Evolutionary conservation across 306 rosid genomes (phyloP), one percentile per base, ranked within the genome.

Genomic region (Alnus rubra): DNA sequence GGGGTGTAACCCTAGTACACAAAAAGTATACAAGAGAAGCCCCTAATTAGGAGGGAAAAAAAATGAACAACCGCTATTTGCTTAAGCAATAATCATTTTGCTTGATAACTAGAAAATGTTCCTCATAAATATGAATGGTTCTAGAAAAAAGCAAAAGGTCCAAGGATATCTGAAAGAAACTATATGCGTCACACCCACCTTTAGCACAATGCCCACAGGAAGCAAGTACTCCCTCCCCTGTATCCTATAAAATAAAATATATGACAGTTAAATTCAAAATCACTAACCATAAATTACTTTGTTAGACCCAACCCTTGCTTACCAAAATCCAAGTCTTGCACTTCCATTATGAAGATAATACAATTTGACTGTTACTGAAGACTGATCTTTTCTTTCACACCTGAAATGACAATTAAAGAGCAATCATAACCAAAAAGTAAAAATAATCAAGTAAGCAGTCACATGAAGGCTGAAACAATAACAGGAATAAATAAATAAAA

Each of bases 281-380:
- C 67, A 78, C 19, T 69, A 86, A n/a, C 79, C 64, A 68, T 59
- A 80, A 48, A n/a, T 12, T 39, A 45, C 63, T 79, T 51, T 53
- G 14, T 15, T 71, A 63, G 78, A 80, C 71, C 65, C 63, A 85
- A 76, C 60, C 78, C 64, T 33, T 77, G 69, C 92, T 85, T 89
- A 95, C 98, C 98, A 95, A 84, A 92, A 87, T 80, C 98, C 97
- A 71, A 95, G 82, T 76, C 98, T 91, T 73, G 98, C 98, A 77
- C 98, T 95, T 79, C 96, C 98, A 70, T 84, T 92, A 51, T 84
- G 87, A 86, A 95, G 92, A 80, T 95, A 92, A 86, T 95, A 92
- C 81, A 95, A 70, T 84, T 80, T 91, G 42, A 95, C 78, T 15
- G 98, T 67, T 58, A 92, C 80, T 2, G 98, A 82, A 6, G 98